phyloP scores from a whole-genome alignment of 2,329 filamentous ascomycete genomes.

The Nigrospora oryzae region DNA sequence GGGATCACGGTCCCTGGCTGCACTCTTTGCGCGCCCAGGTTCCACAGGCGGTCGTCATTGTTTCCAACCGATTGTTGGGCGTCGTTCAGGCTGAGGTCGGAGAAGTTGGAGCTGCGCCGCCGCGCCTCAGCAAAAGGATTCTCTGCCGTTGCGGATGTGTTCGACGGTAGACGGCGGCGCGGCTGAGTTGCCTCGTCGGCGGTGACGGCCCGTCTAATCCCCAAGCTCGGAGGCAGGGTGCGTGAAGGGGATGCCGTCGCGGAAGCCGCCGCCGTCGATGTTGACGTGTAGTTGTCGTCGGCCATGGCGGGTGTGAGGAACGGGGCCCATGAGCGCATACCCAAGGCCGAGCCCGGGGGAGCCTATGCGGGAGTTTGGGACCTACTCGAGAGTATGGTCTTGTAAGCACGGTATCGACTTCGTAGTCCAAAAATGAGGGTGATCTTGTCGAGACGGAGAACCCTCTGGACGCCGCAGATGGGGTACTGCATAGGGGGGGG shows the following conservation, averaged over 20 bases:
- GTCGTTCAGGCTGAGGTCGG: conserved; percentile 64
- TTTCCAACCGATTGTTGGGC: conserved; percentile 54
- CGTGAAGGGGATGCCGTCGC: conserved; percentile 7
- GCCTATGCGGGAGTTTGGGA: not conserved
- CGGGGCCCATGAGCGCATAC: conserved; percentile 1
- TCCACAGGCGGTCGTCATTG: conserved; percentile 63
- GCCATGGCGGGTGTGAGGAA: conserved; percentile 14
- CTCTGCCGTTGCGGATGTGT: conserved; percentile 10
- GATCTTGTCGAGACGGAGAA: no score
- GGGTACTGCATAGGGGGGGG: no score
- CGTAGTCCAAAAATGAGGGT: no score
- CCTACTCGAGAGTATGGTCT: no score
- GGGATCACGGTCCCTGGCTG: conserved; percentile 60
- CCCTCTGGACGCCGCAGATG: no score
- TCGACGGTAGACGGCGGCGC: conserved; percentile 15
- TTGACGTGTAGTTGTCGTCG: conserved; percentile 16
- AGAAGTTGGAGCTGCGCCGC: conserved; percentile 70
- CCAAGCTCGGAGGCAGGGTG: conserved; percentile 22
- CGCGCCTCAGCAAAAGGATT: conserved; percentile 25
- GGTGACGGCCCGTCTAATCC: conserved; percentile 31
- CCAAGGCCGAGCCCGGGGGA: not conserved
- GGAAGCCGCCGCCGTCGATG: conserved; percentile 9
- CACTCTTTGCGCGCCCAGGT: conserved; percentile 34
- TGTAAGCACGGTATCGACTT: no score
- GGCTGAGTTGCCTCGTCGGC: conserved; percentile 23